These are phyloP conservation scores for Ganoderma meredithae DNA, from an alignment of 1,284 basidiomycete genomes.

Conservation along the genomic window DNA sequence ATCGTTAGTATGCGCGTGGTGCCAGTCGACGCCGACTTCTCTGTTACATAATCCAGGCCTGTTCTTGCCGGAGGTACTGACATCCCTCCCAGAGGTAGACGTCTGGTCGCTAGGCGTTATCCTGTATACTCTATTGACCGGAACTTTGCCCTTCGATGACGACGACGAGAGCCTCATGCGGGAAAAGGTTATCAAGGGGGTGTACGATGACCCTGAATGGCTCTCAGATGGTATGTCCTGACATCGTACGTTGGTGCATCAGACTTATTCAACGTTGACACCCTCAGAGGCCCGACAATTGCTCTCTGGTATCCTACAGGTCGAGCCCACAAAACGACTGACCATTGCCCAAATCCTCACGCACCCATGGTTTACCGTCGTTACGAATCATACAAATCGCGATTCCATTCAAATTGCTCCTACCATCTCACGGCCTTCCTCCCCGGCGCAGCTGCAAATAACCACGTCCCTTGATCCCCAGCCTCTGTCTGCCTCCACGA, in stretches of 20 bases:
- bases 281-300: conserved; percentile 83
- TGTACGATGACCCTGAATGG: conserved; percentile 93
- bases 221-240: conserved; percentile 73
- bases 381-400: conserved; percentile 34
- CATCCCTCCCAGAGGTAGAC: conserved; percentile 79
- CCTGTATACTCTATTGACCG: conserved; percentile 92
- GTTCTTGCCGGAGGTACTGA: neutral
- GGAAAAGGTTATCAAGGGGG: conserved; percentile 85
- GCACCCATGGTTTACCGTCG: conserved; percentile 88
- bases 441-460: conserved; percentile 33
- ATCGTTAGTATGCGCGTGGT: neutral
- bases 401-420: conserved; percentile 38
- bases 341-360: conserved; percentile 87
- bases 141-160: conserved; percentile 96
- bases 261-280: neutral
- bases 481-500: conserved; percentile 51
- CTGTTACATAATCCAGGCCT: neutral
- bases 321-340: conserved; percentile 79
- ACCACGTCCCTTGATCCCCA: conserved; percentile 41
- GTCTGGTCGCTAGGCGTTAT: conserved; percentile 98
- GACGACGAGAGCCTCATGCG: conserved; percentile 95
- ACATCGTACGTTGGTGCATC: neutral
- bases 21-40: neutral
- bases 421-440: conserved; percentile 39
- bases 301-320: conserved; percentile 81